phyloP scores from a whole-genome alignment of 2,329 filamentous ascomycete species.

The Arthrobotrys conoides region DNA sequence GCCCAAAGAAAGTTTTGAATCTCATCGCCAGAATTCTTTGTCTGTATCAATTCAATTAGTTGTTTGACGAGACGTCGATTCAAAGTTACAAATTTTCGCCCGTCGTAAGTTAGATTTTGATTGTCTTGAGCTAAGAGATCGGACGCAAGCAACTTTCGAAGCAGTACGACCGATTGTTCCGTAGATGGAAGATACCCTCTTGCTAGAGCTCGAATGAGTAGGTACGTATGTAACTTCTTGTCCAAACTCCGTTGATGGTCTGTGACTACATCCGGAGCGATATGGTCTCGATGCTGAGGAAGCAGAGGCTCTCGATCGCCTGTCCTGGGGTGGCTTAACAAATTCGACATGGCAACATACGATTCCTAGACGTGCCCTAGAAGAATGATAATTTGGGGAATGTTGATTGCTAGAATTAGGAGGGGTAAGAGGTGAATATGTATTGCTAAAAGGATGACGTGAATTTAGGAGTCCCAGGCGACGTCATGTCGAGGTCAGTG shows the following conservation, averaged over 20 bases:
- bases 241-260: conserved; percentile 78
- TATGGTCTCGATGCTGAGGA: conserved; percentile 86
- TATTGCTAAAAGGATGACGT: conserved; percentile 17
- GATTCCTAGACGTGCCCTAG: neutral
- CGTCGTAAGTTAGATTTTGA: conserved; percentile 81
- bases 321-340: conserved; percentile 74
- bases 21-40: conserved; percentile 88
- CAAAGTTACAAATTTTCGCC: conserved; percentile 79
- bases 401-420: neutral
- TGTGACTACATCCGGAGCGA: conserved; percentile 70
- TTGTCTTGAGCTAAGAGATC: conserved; percentile 83
- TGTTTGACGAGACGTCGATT: conserved; percentile 81
- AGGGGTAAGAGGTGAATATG: conserved; percentile 23
- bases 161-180: conserved; percentile 82
- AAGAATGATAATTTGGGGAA: neutral
- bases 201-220: conserved; percentile 85
- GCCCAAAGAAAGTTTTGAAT: conserved; percentile 95
- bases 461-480: conserved; percentile 11
- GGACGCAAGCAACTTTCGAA: conserved; percentile 82
- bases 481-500: conserved; percentile 40
- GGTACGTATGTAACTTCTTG: conserved; percentile 92
- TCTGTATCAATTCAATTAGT: conserved; percentile 82
- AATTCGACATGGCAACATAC: conserved; percentile 69
- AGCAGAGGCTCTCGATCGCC: conserved; percentile 83
- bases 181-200: conserved; percentile 94